phyloP scores from a whole-genome alignment of 352 stramenopile genomes.

The Plasmopara viticola region DNA sequence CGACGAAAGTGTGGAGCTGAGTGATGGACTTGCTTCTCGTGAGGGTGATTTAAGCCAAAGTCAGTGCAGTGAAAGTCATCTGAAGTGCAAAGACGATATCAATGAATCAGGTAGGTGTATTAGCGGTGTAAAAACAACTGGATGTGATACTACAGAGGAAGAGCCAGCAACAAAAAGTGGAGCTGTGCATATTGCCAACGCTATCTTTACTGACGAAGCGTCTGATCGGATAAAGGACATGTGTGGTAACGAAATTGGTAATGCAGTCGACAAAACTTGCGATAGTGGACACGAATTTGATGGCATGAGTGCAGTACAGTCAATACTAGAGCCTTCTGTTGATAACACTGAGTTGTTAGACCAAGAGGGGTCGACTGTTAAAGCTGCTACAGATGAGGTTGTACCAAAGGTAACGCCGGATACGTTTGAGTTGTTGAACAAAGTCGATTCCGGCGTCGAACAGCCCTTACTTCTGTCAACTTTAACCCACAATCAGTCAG shows the following conservation, averaged over 20 bases:
- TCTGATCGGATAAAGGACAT: conserved; percentile 5
- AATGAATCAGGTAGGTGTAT: not conserved
- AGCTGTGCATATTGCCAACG: not conserved
- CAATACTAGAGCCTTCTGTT: not conserved
- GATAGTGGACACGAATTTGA: not conserved
- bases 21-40: conserved; percentile 4
- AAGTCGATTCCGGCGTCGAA: not conserved
- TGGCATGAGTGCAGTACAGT: not conserved
- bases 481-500: conserved; percentile 9
- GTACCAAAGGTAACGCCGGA: not conserved
- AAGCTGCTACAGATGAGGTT: not conserved
- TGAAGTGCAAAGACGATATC: conserved; percentile 8
- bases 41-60: conserved; percentile 2
- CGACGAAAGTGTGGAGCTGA: conserved; percentile 48
- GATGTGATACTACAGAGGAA: not conserved
- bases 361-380: not conserved
- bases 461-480: conserved; percentile 8
- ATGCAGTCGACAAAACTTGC: not conserved
- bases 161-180: conserved; percentile 5
- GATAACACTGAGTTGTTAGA: too few species aligned
- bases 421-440: not conserved
- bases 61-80: conserved; percentile 3
- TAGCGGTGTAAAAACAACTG: conserved; percentile 2
- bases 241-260: conserved; percentile 10
- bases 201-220: conserved; percentile 1